Percentiles rank a stretch among this genome's conserved stretches.
Conservation (phyloP, 768 basidiomycete species). For the Xerocomus brunneocitrinus region DNA sequence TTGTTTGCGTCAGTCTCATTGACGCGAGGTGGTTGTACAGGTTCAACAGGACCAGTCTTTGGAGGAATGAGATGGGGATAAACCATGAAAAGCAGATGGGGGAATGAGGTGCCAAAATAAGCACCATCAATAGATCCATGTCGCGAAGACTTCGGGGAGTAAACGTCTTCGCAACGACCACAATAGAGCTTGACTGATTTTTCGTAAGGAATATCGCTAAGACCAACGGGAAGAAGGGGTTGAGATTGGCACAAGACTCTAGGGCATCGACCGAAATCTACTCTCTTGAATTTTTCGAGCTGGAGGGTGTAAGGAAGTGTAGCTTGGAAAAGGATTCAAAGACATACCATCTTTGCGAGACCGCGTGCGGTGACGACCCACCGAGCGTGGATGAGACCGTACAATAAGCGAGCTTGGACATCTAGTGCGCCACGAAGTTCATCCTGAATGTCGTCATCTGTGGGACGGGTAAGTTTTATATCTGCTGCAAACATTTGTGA, state of each 20-base stretch:
- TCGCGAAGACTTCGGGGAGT: slow-evolving; percentile 93
- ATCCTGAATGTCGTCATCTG: slow-evolving; percentile 93
- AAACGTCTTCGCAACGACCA: slow-evolving; percentile 97
- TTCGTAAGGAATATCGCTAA: slow-evolving; percentile 96
- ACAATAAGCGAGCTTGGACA: slow-evolving; percentile 87
- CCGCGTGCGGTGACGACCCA: slow-evolving; percentile 96
- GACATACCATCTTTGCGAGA: slow-evolving; percentile 84
- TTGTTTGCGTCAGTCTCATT: slow-evolving; percentile 30
- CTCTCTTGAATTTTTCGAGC: slow-evolving; percentile 97
- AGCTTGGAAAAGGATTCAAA: not conserved
- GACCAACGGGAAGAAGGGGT: slow-evolving; percentile 92
- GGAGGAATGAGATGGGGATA: slow-evolving; percentile 90
- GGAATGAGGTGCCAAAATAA: slow-evolving; percentile 98
- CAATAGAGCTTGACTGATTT: slow-evolving; percentile 99
- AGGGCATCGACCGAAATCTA: slow-evolving; percentile 97
- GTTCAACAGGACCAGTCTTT: slow-evolving; percentile 56
- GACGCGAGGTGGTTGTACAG: slow-evolving; percentile 24
- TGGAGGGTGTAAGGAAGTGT: slow-evolving; percentile 25
- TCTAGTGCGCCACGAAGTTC: slow-evolving; percentile 90
- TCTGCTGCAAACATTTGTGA: slow-evolving; percentile 2
- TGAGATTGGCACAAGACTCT: slow-evolving; percentile 94
- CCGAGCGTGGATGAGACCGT: slow-evolving; percentile 93
- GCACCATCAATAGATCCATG: slow-evolving; percentile 98
- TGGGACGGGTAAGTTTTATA: not conserved
- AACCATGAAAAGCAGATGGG: slow-evolving; percentile 94